Base-by-base conservation (phyloP, 73 alveolate species). In the Stentor roeselii region DNA sequence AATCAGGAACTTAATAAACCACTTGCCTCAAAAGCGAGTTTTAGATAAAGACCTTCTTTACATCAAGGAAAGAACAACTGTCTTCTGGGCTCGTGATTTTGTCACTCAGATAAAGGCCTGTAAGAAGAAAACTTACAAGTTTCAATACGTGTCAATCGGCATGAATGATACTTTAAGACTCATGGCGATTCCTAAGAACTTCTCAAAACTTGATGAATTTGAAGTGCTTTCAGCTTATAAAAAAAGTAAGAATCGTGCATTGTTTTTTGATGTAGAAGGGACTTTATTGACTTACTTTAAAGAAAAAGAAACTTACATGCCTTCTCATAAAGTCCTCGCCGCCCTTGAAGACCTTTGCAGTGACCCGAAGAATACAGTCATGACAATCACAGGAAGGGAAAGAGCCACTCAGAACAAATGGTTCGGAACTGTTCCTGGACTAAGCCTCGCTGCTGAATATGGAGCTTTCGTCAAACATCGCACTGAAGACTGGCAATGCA, bases 211-310 rank as follows among this genome's bases (percentile, higher is more conserved):
- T 34, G 80, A 67, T 34, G 80, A 32, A 21, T 21, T 21, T 32
- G 14, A 21, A 21, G n/a, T 67, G 42, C 80, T 67, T 2, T 21
- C n/a, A 21, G 80, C 80, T 0, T 67, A 67, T 67, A 32, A 32
- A 67, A 67, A 67, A 14, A 27, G 41, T 0, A 21, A 32, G 1
- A 21, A 67, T 32, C n/a, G 80, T 27, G 80, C 41, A n/a, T 30
- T 67, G n/a, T 67, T 67, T 40, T 67, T 67, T 34, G 80, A 67
- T 34, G 37, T 21, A 21, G 80, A 67, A 2, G 80, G 80, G 37
- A 67, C 80, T 21, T 67, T 67, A 67, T 34, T 21, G 2, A 67
- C 21, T 67, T 67, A 27, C 11, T 1, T 67, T 21, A 67, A 67
- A 67, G 37, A 67, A 1, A 21, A 67, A 27, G 80, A 67, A n/a